phyloP scores from a whole-genome alignment of 148 eudicot species.

The Nyssa sinensis region DNA sequence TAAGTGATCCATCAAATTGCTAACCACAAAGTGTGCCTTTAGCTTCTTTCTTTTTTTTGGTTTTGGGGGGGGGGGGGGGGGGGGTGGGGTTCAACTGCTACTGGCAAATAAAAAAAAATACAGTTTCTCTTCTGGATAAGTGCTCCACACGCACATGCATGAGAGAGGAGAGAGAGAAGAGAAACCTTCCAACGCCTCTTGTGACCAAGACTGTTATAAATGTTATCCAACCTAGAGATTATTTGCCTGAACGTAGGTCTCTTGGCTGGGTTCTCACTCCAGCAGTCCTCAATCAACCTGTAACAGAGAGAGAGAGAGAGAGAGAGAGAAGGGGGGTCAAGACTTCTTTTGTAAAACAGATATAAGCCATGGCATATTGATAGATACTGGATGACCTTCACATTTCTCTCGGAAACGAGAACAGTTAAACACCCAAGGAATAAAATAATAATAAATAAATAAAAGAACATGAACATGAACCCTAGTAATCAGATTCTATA shows the following conservation, averaged over 20 bases:
- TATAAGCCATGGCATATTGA: too few species aligned
- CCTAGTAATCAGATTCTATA: background rate
- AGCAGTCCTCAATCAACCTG: conserved; percentile 91
- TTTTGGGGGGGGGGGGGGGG: too few species aligned
- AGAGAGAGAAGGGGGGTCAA: too few species aligned
- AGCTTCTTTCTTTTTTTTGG: too few species aligned
- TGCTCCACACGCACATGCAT: background rate
- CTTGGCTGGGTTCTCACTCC: conserved; percentile 70
- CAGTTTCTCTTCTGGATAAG: background rate
- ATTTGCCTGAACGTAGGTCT: conserved; percentile 84
- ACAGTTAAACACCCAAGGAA: background rate
- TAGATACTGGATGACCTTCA: background rate
- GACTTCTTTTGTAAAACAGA: too few species aligned
- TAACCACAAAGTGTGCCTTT: too few species aligned
- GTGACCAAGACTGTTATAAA: conserved; percentile 48
- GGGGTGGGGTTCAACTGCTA: too few species aligned
- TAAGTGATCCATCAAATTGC: background rate
- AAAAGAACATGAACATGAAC: too few species aligned
- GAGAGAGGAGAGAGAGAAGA: conserved; percentile 1
- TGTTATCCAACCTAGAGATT: conserved; percentile 60
- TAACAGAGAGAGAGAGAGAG: conserved; percentile 16
- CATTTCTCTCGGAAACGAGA: background rate
- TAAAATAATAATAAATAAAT: background rate
- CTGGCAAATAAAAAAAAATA: too few species aligned
- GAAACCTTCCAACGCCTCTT: conserved; percentile 82